Evolutionary conservation across 805 yeast species (phyloP), one percentile per base, ranked within the genome.

Genomic region (Saccharomycodes ludwigii): DNA sequence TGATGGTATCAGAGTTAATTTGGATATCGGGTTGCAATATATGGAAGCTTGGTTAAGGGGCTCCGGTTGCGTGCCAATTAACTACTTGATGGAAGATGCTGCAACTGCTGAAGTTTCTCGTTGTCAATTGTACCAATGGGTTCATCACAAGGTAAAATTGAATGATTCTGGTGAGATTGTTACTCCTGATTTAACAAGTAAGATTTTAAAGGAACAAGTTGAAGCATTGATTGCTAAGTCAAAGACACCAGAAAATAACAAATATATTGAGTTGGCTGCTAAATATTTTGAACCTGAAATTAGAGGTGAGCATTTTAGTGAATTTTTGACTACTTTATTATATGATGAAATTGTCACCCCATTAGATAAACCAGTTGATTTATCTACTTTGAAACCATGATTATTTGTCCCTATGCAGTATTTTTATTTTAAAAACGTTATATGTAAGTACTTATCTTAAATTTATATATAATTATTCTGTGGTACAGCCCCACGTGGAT

Each of bases 41-140:
- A 79, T 79, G 66, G 91, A 80, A 59, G 82, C 86, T 19, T 80
- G 93, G 93, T 67, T 79, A 46, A 68, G 85, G 53, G 84, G 84
- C 37, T 60, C 74, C 33, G 93, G 93, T 11, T 80, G 91, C 66
- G 86, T 78, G 38, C 88, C 93, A 42, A 80, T 80, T 54, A 79
- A 80, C 62, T 71, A 73, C 54, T 64, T 80, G 56, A 80, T 80
- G 93, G 93, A 80, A 58, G 93, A 80, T 56, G 93, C 93, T 18
- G 91, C 91, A 21, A 80, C 93, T 31, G 88, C 91, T 24, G 93
- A 80, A 58, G 93, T 80, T 24, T 76, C 86, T 22, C 70, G 91
- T 61, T 68, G 84, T 39, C 88, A 79, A 58, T 63, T 80, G 43
- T 76, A 76, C 66, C 84, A 82, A 52, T 80, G 93, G 93, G 80